Base-by-base conservation (phyloP, 129 eudicot genomes). In the Glebionis coronaria region DNA sequence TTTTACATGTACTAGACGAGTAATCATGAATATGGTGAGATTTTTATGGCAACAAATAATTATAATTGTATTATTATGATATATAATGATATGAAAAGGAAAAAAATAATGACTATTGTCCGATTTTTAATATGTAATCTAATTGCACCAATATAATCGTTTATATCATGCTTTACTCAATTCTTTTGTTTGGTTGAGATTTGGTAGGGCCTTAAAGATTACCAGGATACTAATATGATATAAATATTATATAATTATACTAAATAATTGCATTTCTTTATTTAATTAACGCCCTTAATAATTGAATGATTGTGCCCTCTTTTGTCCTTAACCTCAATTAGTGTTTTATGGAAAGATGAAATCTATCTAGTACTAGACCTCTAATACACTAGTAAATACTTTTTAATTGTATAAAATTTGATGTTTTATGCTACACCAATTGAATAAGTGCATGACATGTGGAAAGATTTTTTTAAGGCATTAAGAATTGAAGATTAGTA, bases 261-360 rank as follows among this genome's bases (percentile, higher is more conserved):
- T 18, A 38, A 45, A 28, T 56, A 57, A 45, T 44, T 31, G 16
- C 40, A 66, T 61, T 63, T 66, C 20, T 12, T 70, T 70, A 60
- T 47, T 70, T 44, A 29, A 78, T 74, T 72, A 70, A 46, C 81
- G 74, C 69, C 80, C 68, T 61, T 78, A 75, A 78, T 82, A 65
- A 82, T 74, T 78, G 87, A 62, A 40, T 71, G 75, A 73, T 44
- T 74, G 83, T 73, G 71, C 64, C 65, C 60, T 75, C 87, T 79
- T 82, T 78, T 63, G 78, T 73, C 78, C 76, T 74, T 61, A 44
- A 74, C 87, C 81, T 66, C 74, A 65, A 49, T 70, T 74, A 73
- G 83, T 82, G 87, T 78, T 45, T 44, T 45, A 59, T 53, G 58
- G 42, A 67, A 72, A 72, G 71, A 72, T 40, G 74, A 72, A 72